phyloP scores from a whole-genome alignment of 768 basidiomycete species.

The Podaxis sp. region DNA sequence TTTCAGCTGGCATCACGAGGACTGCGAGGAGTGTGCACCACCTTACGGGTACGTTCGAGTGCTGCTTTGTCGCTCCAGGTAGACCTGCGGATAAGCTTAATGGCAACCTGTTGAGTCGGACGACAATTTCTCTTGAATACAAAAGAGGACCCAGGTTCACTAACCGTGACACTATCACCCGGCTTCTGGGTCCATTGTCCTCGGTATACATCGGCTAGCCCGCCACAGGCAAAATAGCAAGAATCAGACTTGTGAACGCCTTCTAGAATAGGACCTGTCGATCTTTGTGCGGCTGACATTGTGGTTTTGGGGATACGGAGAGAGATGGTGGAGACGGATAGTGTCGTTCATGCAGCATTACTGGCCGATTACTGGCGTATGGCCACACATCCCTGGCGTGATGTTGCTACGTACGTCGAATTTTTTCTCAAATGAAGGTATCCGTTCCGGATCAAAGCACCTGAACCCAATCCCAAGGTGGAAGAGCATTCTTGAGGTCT shows the following conservation, averaged over 20 bases:
- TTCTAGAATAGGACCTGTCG: neutral
- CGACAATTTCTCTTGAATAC: neutral
- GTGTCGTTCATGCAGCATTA: too few species aligned
- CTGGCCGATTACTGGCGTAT: too few species aligned
- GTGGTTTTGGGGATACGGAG: too few species aligned
- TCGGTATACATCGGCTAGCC: conserved; percentile 18
- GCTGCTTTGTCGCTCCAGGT: neutral
- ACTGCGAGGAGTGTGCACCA: neutral
- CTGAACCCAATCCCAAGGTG: too few species aligned
- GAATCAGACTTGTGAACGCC: conserved; percentile 8
- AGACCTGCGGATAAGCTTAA: conserved; percentile 14
- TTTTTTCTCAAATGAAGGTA: too few species aligned
- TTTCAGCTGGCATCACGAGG: neutral
- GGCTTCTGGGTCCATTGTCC: conserved; percentile 12
- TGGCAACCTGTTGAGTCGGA: conserved; percentile 9
- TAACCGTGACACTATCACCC: neutral
- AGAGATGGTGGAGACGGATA: too few species aligned
- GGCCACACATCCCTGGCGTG: too few species aligned
- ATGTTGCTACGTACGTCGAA: too few species aligned
- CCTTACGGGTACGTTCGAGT: neutral
- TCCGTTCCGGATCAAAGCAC: too few species aligned
- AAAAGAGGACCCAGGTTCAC: neutral
- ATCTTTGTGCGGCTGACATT: too few species aligned
- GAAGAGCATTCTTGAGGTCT: too few species aligned
- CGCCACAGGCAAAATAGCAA: conserved; percentile 16